Evolutionary conservation across 2,329 filamentous ascomycete species (phyloP).

Genomic region (Curvularia eragrostidis): DNA sequence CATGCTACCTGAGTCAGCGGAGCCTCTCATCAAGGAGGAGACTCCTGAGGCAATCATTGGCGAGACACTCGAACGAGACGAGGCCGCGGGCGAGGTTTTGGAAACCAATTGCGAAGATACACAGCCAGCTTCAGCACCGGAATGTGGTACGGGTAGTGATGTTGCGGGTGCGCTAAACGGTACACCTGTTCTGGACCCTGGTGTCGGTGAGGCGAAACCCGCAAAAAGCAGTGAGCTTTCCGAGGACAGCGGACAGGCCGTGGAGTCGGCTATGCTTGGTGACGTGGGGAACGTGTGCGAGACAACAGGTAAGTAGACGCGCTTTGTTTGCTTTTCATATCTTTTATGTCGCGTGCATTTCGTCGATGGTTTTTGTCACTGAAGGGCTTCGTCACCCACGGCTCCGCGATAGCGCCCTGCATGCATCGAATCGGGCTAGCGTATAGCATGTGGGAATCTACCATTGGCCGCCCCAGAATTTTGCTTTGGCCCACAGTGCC

Average conservation of each 20-base stretch:
- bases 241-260: slow-evolving; percentile 8
- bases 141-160: neutral
- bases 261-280: slow-evolving; percentile 13
- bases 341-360: slow-evolving; percentile 9
- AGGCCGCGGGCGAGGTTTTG: neutral
- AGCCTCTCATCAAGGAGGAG: neutral
- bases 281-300: slow-evolving; percentile 8
- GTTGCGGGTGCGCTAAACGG: slow-evolving; percentile 9
- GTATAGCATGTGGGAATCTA: slow-evolving; percentile 18
- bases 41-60: neutral
- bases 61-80: neutral
- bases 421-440: slow-evolving; percentile 23
- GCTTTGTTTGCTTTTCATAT: slow-evolving; percentile 9
- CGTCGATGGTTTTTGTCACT: slow-evolving; percentile 3
- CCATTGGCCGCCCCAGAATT: slow-evolving; percentile 22
- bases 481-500: slow-evolving; percentile 24
- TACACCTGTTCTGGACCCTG: slow-evolving; percentile 4
- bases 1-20: neutral
- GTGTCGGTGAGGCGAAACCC: slow-evolving; percentile 3
- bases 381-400: slow-evolving; percentile 14
- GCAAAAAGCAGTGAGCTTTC: slow-evolving; percentile 3
- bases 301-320: slow-evolving; percentile 30
- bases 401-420: slow-evolving; percentile 18
- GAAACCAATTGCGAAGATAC: neutral
- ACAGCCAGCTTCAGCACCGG: neutral